phyloP scores from a whole-genome alignment of 768 basidiomycete species.

The Russula olivacea region DNA sequence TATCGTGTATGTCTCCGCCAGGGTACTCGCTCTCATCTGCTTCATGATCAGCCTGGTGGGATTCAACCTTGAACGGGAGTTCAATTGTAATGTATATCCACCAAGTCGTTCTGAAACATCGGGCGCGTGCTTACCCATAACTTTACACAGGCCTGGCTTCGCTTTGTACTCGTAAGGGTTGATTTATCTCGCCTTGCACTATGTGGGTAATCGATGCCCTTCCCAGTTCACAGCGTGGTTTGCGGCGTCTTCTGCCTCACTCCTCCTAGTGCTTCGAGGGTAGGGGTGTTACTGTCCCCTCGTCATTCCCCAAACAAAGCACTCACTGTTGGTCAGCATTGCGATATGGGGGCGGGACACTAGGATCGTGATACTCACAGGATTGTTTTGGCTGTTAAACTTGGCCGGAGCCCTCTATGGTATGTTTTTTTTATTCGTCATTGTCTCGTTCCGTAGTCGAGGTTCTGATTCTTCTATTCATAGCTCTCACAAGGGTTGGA shows the following conservation, averaged over 20 bases:
- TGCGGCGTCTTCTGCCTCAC: constrained; percentile 3
- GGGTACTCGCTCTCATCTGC: constrained; percentile 9
- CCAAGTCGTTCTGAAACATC: neutral
- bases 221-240: constrained; percentile 14
- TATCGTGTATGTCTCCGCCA: constrained; percentile 9
- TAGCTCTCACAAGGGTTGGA: constrained; percentile 15
- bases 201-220: neutral
- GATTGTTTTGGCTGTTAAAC: neutral
- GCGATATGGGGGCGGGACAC: constrained; percentile 22
- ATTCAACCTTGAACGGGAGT: constrained; percentile 15
- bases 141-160: constrained; percentile 12
- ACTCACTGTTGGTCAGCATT: constrained; percentile 1
- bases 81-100: constrained; percentile 11
- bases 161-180: constrained; percentile 16
- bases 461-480: neutral
- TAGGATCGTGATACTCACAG: neutral
- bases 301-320: neutral
- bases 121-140: neutral
- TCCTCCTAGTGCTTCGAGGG: constrained; percentile 22
- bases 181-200: neutral
- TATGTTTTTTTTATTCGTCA: neutral
- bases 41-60: constrained; percentile 16
- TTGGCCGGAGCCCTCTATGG: constrained; percentile 3
- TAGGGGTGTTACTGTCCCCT: neutral
- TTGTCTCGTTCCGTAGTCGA: neutral